phyloP scores from a whole-genome alignment of 257 asterid genomes.

The Nicotiana noctiflora region DNA sequence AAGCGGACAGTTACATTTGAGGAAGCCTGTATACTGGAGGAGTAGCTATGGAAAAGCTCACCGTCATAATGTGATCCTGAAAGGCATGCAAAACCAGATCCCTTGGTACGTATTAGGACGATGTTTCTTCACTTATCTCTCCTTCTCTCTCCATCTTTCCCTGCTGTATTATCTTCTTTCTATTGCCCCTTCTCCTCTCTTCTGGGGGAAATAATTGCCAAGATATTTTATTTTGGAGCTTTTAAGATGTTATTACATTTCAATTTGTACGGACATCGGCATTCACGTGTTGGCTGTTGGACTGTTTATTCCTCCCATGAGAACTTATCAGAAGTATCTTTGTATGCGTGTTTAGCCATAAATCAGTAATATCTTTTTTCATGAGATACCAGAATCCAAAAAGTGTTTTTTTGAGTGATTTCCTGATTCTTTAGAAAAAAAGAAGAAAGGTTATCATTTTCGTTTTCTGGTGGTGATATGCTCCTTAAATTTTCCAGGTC shows the following conservation, averaged over 20 bases:
- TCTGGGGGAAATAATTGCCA: neutral
- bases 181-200: neutral
- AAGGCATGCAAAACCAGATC: slow-evolving; percentile 38
- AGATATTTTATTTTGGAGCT: neutral
- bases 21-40: slow-evolving; percentile 31
- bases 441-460: neutral
- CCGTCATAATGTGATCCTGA: slow-evolving; percentile 29
- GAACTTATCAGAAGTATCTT: neutral
- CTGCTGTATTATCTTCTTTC: slow-evolving; percentile 2
- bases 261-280: neutral
- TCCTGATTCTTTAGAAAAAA: neutral
- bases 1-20: slow-evolving; percentile 41
- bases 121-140: neutral
- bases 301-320: neutral
- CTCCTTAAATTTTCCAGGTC: slow-evolving; percentile 47
- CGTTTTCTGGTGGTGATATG: slow-evolving; percentile 9
- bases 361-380: neutral
- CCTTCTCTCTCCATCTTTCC: neutral
- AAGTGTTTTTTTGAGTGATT: neutral
- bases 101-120: slow-evolving; percentile 46
- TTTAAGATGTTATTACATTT: neutral
- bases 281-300: neutral
- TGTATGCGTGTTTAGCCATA: neutral
- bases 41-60: slow-evolving; percentile 39
- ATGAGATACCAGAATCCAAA: neutral